phyloP scores from a whole-genome alignment of 345 rosid genomes.

The Sonneratia caseolaris region DNA sequence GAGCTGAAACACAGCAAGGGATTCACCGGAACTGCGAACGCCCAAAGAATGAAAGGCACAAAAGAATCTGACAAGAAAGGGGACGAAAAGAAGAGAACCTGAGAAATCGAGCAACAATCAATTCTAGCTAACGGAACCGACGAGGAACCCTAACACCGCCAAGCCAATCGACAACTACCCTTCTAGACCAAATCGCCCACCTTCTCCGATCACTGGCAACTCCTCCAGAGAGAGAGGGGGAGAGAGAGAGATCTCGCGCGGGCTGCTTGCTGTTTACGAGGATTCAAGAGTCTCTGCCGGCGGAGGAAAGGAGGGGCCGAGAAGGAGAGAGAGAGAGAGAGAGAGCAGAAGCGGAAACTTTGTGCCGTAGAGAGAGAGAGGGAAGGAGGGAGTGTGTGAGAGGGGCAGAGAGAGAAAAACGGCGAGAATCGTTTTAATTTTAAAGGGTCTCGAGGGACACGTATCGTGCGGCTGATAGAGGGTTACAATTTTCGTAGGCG shows the following conservation, averaged over 20 bases:
- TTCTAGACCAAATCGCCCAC: not conserved
- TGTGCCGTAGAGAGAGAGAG: slow-evolving; percentile 11
- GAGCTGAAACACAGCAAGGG: not conserved
- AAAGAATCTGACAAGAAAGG: not conserved
- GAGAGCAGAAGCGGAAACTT: slow-evolving; percentile 2
- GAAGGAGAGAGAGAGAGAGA: slow-evolving; percentile 9
- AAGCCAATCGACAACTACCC: not conserved
- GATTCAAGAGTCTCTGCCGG: not conserved
- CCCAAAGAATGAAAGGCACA: slow-evolving; percentile 1
- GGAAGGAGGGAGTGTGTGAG: slow-evolving; percentile 15
- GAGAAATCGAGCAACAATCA: not conserved
- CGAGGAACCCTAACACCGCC: not conserved
- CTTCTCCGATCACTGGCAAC: not conserved
- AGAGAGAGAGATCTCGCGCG: not conserved
- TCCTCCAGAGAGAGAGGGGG: not conserved
- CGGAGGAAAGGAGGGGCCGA: slow-evolving; percentile 8
- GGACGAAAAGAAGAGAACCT: not conserved
- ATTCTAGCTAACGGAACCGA: not conserved
- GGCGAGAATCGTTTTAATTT: slow-evolving; percentile 18
- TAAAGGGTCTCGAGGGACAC: slow-evolving; percentile 9
- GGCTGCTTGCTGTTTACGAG: not conserved
- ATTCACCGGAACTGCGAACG: not conserved
- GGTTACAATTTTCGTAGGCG: slow-evolving; percentile 18
- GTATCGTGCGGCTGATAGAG: slow-evolving; percentile 18
- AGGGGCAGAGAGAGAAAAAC: slow-evolving; percentile 30